phyloP scores from a whole-genome alignment of 2,329 filamentous ascomycete genomes.

The Cladosporium sp. region DNA sequence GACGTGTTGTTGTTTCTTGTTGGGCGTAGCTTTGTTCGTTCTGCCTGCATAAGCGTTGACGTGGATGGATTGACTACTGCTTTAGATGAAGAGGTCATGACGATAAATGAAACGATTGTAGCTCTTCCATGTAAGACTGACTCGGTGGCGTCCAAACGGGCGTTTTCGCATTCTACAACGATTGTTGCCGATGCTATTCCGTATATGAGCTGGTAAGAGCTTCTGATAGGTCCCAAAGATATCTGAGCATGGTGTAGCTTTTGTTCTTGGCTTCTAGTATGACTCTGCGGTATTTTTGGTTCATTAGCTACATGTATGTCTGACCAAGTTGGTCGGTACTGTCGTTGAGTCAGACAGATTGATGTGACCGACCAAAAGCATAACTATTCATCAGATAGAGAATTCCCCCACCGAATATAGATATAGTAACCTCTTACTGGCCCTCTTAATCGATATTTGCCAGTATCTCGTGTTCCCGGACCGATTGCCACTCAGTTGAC shows the following conservation, averaged over 20 bases:
- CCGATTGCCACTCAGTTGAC: neutral
- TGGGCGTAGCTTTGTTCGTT: neutral
- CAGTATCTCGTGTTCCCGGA: neutral
- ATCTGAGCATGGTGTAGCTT: neutral
- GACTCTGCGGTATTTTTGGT: neutral
- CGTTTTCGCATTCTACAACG: neutral
- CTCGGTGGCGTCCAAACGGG: neutral
- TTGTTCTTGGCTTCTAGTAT: neutral
- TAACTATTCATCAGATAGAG: neutral
- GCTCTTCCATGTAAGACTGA: neutral
- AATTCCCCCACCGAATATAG: neutral
- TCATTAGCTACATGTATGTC: neutral
- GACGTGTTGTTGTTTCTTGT: neutral
- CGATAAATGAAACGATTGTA: constrained; percentile 10
- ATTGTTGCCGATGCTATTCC: neutral
- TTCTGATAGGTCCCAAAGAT: neutral
- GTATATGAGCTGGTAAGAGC: neutral
- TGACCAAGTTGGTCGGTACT: neutral
- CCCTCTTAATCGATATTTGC: neutral
- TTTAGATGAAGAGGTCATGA: neutral
- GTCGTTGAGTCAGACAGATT: neutral
- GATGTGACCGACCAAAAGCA: neutral
- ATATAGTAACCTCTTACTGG: neutral
- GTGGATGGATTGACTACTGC: neutral
- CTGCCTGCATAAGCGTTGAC: neutral